A percentile compares a stretch with the other conserved stretches of the same genome.
These are phyloP conservation scores for Falciphora oryzae DNA, from an alignment of 2,329 filamentous ascomycete genomes.

Conservation along the genomic window DNA sequence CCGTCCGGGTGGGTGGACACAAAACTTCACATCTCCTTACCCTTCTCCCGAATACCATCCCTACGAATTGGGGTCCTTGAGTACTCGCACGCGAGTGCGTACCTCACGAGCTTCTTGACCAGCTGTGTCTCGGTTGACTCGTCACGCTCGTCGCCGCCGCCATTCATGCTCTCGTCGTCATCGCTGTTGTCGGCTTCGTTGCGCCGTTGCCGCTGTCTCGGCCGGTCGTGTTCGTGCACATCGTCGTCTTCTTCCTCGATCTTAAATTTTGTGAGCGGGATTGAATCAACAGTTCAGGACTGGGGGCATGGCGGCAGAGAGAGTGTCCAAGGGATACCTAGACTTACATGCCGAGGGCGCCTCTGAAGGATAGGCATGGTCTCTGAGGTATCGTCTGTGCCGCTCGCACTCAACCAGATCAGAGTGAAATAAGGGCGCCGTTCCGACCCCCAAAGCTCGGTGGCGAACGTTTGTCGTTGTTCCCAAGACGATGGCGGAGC, in stretches of 20 bases:
- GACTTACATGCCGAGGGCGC: constrained; percentile 16
- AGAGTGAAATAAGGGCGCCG: background rate
- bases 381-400: background rate
- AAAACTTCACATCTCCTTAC: constrained; percentile 28
- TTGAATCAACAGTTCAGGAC: background rate
- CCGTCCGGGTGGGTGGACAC: background rate
- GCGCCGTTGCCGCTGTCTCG: constrained; percentile 12
- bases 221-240: constrained; percentile 7
- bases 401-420: background rate
- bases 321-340: background rate
- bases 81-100: constrained; percentile 61
- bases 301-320: background rate
- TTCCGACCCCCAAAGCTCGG: background rate
- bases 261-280: background rate
- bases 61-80: constrained; percentile 54
- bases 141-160: constrained; percentile 22
- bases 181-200: constrained; percentile 22
- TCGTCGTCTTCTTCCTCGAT: constrained; percentile 18
- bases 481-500: background rate
- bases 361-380: constrained; percentile 15
- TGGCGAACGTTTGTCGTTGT: background rate
- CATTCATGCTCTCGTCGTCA: constrained; percentile 32
- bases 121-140: constrained; percentile 44
- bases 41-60: constrained; percentile 59
- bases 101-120: constrained; percentile 63